phyloP scores from a whole-genome alignment of 139 green algal species.

The Trebouxia sp. region DNA sequence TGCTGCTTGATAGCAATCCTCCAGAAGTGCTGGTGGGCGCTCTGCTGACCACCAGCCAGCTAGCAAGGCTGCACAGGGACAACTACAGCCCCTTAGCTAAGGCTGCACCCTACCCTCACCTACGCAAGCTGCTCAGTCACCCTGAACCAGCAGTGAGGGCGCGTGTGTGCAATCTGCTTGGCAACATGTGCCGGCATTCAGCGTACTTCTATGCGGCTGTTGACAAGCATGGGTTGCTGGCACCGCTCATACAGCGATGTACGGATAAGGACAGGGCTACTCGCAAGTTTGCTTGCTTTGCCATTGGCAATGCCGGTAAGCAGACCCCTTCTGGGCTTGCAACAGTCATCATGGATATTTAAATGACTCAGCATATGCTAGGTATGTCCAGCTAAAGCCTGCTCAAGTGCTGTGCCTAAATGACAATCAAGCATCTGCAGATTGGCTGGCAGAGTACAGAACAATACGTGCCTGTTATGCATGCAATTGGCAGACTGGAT shows the following conservation, averaged over 20 bases:
- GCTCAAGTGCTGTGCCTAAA: not conserved
- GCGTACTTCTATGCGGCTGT: constrained; percentile 80
- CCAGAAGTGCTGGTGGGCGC: constrained; percentile 56
- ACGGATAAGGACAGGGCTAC: constrained; percentile 76
- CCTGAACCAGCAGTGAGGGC: constrained; percentile 76
- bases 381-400: not conserved
- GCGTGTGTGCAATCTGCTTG: constrained; percentile 85
- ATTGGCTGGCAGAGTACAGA: no score
- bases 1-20: constrained; percentile 41
- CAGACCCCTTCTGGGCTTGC: not conserved
- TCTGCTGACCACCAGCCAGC: constrained; percentile 68
- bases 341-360: no score
- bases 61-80: constrained; percentile 61
- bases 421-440: no score
- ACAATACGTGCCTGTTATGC: no score
- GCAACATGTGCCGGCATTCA: constrained; percentile 85
- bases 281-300: constrained; percentile 98
- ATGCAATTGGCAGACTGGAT: no score
- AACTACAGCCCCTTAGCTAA: constrained; percentile 45
- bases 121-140: constrained; percentile 63
- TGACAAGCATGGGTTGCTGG: constrained; percentile 63
- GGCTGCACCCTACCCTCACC: constrained; percentile 23
- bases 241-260: constrained; percentile 83
- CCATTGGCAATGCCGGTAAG: constrained; percentile 86
- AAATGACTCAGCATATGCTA: no score